Evolutionary conservation across 768 basidiomycete species (phyloP).

Genomic region (Lactarius trivialis): DNA sequence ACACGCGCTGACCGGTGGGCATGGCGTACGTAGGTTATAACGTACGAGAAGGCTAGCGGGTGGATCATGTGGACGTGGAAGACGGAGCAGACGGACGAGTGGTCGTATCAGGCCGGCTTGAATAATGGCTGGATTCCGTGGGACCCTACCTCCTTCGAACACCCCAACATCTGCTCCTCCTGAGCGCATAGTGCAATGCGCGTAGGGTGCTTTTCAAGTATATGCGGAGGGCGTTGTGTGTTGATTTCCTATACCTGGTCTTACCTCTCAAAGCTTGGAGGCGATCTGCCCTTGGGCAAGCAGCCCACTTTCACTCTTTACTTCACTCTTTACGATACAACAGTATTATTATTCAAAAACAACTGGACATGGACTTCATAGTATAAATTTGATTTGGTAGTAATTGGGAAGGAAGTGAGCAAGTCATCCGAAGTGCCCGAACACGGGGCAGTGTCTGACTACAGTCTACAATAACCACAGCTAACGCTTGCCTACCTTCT

Average conservation of each 20-base stretch:
- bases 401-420: too few species aligned
- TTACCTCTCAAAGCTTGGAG: neutral
- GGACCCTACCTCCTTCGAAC: slow-evolving; percentile 43
- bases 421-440: too few species aligned
- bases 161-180: slow-evolving; percentile 63
- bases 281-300: neutral
- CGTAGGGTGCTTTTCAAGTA: neutral
- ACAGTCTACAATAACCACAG: too few species aligned
- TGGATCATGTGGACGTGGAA: slow-evolving; percentile 89
- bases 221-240: too few species aligned
- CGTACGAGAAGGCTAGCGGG: slow-evolving; percentile 61
- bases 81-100: slow-evolving; percentile 76
- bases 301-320: too few species aligned
- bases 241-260: neutral
- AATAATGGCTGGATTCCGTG: slow-evolving; percentile 79
- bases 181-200: slow-evolving; percentile 17
- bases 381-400: too few species aligned
- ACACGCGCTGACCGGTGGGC: neutral
- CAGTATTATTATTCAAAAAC: too few species aligned
- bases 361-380: too few species aligned
- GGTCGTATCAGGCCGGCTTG: slow-evolving; percentile 82
- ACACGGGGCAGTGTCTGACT: too few species aligned
- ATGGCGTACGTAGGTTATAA: slow-evolving; percentile 31
- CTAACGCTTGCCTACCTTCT: too few species aligned
- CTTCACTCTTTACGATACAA: too few species aligned